Percentiles rank a stretch among this genome's conserved stretches.
phyloP scores from a whole-genome alignment of 1,284 basidiomycete genomes.

The Entoloma clypeatum region DNA sequence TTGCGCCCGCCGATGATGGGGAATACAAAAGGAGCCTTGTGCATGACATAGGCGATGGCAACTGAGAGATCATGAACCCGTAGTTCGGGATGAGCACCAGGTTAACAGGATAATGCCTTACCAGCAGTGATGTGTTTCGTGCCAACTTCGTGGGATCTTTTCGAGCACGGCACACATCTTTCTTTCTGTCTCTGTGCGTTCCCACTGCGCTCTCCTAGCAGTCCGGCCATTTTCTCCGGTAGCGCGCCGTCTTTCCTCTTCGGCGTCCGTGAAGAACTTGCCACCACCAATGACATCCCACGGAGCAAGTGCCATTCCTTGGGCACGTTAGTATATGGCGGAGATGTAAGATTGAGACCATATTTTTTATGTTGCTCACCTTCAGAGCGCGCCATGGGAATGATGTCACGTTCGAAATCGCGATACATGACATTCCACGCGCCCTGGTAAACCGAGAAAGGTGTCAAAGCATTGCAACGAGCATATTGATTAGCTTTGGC shows the following conservation, averaged over 20 bases:
- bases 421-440: slow-evolving; percentile 46
- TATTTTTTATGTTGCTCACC: too few species aligned
- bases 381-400: slow-evolving; percentile 44
- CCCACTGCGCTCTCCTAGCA: slow-evolving; percentile 29
- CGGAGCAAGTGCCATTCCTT: slow-evolving; percentile 44
- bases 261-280: slow-evolving; percentile 43
- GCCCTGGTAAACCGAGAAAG: slow-evolving; percentile 52
- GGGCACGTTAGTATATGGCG: neutral
- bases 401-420: slow-evolving; percentile 47
- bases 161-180: slow-evolving; percentile 40
- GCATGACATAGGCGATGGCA: slow-evolving; percentile 48
- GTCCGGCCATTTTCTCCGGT: slow-evolving; percentile 43
- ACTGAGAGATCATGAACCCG: slow-evolving; percentile 48
- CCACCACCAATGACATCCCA: slow-evolving; percentile 51
- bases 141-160: slow-evolving; percentile 33
- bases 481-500: slow-evolving; percentile 41
- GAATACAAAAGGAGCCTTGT: slow-evolving; percentile 41
- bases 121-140: slow-evolving; percentile 32
- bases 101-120: slow-evolving; percentile 9
- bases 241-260: slow-evolving; percentile 38
- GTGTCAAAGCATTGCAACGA: slow-evolving; percentile 42
- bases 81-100: slow-evolving; percentile 26
- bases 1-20: slow-evolving; percentile 45
- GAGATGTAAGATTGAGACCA: neutral
- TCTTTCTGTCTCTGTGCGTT: slow-evolving; percentile 38